Evolutionary conservation across 352 stramenopile genomes (phyloP).

Genomic region (Globisporangium radiosum): DNA sequence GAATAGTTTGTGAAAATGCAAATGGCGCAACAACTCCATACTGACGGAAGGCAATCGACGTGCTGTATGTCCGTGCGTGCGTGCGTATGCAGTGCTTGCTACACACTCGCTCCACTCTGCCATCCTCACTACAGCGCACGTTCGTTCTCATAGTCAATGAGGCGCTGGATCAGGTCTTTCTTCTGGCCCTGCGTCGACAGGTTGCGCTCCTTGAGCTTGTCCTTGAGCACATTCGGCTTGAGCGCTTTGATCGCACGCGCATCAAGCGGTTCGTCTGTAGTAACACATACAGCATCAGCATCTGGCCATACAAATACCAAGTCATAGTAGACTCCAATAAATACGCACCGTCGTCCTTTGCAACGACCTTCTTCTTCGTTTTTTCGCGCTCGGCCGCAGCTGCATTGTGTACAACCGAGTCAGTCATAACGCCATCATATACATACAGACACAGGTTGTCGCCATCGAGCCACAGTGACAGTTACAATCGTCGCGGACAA

Average conservation of each 20-base stretch:
- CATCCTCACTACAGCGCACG: conserved; percentile 51
- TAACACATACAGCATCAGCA: neutral
- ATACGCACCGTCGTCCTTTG: conserved; percentile 56
- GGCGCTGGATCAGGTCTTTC: conserved; percentile 84
- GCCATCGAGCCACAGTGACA: neutral
- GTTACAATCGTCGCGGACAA: neutral
- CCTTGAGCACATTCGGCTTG: conserved; percentile 84
- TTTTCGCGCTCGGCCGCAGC: conserved; percentile 57
- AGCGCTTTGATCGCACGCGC: conserved; percentile 80
- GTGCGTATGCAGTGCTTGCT: neutral
- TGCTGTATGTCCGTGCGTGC: too few species aligned
- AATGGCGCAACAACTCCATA: too few species aligned
- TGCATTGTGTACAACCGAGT: conserved; percentile 11
- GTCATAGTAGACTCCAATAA: neutral
- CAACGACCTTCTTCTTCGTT: conserved; percentile 50
- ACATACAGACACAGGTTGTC: neutral
- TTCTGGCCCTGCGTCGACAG: conserved; percentile 86
- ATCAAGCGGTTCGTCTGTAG: conserved; percentile 67
- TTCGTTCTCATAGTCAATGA: conserved; percentile 87
- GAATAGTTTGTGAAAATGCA: too few species aligned
- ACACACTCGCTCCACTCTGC: neutral
- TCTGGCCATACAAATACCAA: neutral
- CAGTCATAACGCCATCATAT: conserved; percentile 4
- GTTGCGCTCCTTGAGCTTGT: conserved; percentile 81
- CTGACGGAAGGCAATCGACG: too few species aligned